Percentiles rank a stretch among this genome's conserved stretches.
Evolutionary conservation across 345 rosid genomes (phyloP).

Genomic region (Carallia brachiata): DNA sequence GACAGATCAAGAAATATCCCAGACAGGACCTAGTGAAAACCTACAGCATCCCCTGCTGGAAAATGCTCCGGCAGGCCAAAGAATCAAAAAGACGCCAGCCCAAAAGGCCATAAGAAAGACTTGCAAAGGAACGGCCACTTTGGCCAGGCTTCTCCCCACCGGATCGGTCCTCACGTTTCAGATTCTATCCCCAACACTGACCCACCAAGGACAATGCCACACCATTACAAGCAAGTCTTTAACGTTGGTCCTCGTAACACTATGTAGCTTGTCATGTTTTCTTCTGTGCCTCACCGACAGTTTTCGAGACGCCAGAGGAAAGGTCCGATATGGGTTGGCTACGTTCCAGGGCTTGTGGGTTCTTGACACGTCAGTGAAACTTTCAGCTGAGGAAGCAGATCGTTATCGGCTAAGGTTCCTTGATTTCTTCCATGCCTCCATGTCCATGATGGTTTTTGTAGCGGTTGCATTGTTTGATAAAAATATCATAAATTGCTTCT

Average conservation of each 20-base stretch:
- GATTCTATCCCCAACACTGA: constrained; percentile 56
- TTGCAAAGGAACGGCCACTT: constrained; percentile 57
- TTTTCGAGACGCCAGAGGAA: constrained; percentile 53
- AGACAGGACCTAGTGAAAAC: not conserved
- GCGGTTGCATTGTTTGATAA: constrained; percentile 62
- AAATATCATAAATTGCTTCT: constrained; percentile 58
- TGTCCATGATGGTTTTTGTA: constrained; percentile 53
- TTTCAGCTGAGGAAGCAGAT: constrained; percentile 37
- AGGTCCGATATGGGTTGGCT: constrained; percentile 71
- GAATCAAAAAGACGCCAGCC: constrained; percentile 42
- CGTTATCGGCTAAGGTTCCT: constrained; percentile 45
- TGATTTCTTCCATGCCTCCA: constrained; percentile 62
- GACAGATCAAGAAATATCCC: not conserved
- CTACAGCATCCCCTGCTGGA: constrained; percentile 11
- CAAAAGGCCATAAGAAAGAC: constrained; percentile 51
- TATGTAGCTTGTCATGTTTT: constrained; percentile 53
- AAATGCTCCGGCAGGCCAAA: constrained; percentile 8
- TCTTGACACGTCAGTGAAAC: constrained; percentile 34
- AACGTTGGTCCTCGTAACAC: constrained; percentile 37
- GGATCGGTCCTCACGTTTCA: constrained; percentile 72
- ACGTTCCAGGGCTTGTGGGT: constrained; percentile 57
- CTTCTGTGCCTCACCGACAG: constrained; percentile 63
- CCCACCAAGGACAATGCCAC: constrained; percentile 64
- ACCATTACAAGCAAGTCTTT: constrained; percentile 37
- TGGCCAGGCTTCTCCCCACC: constrained; percentile 66